These are phyloP conservation scores for Barbarea vulgaris DNA, from an alignment of 345 rosid genomes.

Conservation along the genomic window DNA sequence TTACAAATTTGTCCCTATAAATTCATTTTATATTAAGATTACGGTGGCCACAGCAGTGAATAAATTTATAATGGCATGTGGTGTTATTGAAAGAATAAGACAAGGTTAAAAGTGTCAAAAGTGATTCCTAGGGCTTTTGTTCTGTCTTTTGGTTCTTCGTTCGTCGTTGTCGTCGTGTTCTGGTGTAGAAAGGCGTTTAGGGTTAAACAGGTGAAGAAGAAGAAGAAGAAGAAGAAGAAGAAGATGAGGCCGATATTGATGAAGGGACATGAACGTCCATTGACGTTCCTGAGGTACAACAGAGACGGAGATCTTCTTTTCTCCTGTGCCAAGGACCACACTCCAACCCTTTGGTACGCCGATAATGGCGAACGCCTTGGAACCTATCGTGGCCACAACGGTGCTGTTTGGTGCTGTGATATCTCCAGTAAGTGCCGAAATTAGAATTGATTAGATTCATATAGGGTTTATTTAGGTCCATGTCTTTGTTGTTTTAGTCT, in stretches of 20 bases:
- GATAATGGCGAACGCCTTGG: conserved; percentile 96
- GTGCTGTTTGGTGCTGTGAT: conserved; percentile 97
- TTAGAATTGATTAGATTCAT: not conserved
- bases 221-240: not conserved
- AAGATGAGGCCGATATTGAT: conserved; percentile 92
- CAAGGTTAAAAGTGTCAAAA: not conserved
- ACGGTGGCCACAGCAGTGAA: too few species aligned
- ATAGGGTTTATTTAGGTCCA: conserved; percentile 1
- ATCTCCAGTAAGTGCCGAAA: conserved; percentile 57
- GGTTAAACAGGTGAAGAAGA: not conserved
- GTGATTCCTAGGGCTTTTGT: conserved; percentile 3
- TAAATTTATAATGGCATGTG: not conserved
- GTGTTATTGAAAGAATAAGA: not conserved
- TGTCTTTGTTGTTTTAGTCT: not conserved
- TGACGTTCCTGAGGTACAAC: conserved; percentile 87
- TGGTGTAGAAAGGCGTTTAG: not conserved
- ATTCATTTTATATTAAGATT: too few species aligned
- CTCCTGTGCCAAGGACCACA: conserved; percentile 96
- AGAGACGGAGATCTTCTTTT: conserved; percentile 90
- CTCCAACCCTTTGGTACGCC: conserved; percentile 94
- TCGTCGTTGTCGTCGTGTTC: not conserved
- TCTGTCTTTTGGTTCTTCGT: not conserved
- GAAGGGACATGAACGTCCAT: conserved; percentile 98
- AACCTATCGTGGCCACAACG: conserved; percentile 97
- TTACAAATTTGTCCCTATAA: not conserved